Percentiles rank a stretch among this genome's conserved stretches.
Conservation (phyloP, 164 flowering plant species). For the Malania oleifera region DNA sequence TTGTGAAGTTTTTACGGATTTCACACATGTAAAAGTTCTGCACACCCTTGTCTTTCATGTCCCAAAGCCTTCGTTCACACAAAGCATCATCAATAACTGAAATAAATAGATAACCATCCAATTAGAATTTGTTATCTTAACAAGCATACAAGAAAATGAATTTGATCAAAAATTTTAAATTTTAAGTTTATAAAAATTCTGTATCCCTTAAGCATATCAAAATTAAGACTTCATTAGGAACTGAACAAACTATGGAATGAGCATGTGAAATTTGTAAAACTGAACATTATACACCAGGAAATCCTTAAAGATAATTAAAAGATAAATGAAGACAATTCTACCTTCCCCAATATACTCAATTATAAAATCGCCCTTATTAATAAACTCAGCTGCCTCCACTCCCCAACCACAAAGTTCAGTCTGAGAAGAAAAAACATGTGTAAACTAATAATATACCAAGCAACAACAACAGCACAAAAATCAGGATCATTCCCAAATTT, state of each 20-base stretch:
- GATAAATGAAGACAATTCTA: constrained; percentile 17
- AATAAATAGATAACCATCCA: constrained; percentile 5
- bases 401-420: constrained; percentile 97
- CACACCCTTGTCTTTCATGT: constrained; percentile 67
- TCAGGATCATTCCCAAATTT: too few relatives aligned
- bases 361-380: constrained; percentile 72
- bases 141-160: background rate
- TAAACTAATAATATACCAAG: background rate
- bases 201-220: too few relatives aligned
- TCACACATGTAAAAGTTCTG: constrained; percentile 92
- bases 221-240: background rate
- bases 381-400: constrained; percentile 77
- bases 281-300: background rate
- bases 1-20: constrained; percentile 77
- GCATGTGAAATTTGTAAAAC: too few relatives aligned
- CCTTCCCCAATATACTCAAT: constrained; percentile 98
- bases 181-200: background rate
- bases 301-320: background rate
- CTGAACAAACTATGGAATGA: too few relatives aligned
- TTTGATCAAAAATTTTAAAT: background rate
- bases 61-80: constrained; percentile 93
- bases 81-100: constrained; percentile 85
- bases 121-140: background rate
- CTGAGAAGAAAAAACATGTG: constrained; percentile 33
- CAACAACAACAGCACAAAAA: background rate